phyloP scores from a whole-genome alignment of 768 basidiomycete species.

The Guyanaporus albipodus region DNA sequence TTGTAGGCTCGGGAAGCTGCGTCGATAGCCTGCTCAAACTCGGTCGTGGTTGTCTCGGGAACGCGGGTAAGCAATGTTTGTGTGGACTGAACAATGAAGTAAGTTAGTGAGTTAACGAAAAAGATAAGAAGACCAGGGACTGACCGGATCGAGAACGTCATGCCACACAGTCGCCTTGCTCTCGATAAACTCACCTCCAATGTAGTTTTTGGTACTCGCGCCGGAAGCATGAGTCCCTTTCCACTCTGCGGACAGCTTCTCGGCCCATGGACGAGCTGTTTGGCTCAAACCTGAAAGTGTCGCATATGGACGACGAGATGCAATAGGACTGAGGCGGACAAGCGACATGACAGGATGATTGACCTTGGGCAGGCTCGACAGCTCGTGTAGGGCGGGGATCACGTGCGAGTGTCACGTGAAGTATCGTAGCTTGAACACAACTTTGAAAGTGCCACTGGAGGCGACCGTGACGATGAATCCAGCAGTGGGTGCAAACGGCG shows the following conservation, averaged over 20 bases:
- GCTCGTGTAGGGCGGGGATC: conserved; percentile 9
- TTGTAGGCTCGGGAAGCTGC: conserved; percentile 85
- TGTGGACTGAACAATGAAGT: conserved; percentile 56
- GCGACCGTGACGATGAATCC: conserved; percentile 22
- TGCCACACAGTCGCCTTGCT: conserved; percentile 77
- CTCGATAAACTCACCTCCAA: conserved; percentile 85
- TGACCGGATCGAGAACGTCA: conserved; percentile 85
- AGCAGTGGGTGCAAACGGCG: conserved; percentile 12
- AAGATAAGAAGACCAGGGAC: conserved; percentile 22
- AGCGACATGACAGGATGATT: too few species aligned
- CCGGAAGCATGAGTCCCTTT: conserved; percentile 84
- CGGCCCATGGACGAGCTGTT: conserved; percentile 57
- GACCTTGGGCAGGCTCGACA: too few species aligned
- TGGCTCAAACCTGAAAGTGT: conserved; percentile 51
- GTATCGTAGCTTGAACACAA: too few species aligned
- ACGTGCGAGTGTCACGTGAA: conserved; percentile 21
- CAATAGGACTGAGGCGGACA: conserved; percentile 9
- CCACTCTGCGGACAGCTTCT: conserved; percentile 72
- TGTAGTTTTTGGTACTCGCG: conserved; percentile 87
- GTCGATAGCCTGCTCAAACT: conserved; percentile 80
- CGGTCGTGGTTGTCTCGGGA: conserved; percentile 78
- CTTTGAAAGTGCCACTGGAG: background rate
- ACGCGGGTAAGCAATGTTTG: conserved; percentile 87
- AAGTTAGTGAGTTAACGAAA: background rate
- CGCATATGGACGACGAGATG: conserved; percentile 37